Conservation (phyloP, 2,329 filamentous ascomycete species). For the Ceratocystis eucalypticola region DNA sequence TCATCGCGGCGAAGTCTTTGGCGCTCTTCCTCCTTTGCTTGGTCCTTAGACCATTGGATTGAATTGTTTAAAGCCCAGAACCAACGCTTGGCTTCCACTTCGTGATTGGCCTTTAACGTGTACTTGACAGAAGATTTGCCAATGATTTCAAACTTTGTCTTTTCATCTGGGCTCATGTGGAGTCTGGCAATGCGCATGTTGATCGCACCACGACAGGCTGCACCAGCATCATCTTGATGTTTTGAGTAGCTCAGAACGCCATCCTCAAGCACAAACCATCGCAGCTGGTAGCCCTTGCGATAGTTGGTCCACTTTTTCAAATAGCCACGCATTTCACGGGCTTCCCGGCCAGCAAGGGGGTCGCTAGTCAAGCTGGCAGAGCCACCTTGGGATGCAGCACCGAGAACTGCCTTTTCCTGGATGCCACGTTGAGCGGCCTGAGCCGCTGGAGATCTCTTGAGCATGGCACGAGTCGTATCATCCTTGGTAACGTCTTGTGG, state of each 20-base stretch:
- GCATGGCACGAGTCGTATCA: conserved; percentile 70
- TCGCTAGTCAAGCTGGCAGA: conserved; percentile 42
- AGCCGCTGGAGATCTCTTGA: conserved; percentile 89
- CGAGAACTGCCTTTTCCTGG: conserved; percentile 91
- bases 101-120: conserved; percentile 91
- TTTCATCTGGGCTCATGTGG: conserved; percentile 93
- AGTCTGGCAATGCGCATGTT: conserved; percentile 95
- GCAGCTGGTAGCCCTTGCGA: conserved; percentile 85
- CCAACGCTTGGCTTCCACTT: conserved; percentile 96
- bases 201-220: conserved; percentile 91
- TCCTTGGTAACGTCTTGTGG: conserved; percentile 95
- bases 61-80: conserved; percentile 98
- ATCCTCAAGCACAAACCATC: conserved; percentile 97
- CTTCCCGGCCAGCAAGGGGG: conserved; percentile 63
- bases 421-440: conserved; percentile 89
- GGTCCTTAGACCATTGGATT: conserved; percentile 96
- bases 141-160: conserved; percentile 93
- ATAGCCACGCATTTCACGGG: conserved; percentile 95
- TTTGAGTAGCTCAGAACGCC: conserved; percentile 98
- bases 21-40: conserved; percentile 78
- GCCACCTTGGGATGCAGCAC: conserved; percentile 44
- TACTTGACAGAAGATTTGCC: conserved; percentile 99
- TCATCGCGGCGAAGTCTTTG: conserved; percentile 63
- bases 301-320: conserved; percentile 99
- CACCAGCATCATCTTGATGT: conserved; percentile 92